Percentiles rank a stretch among this genome's conserved stretches.
phyloP scores from a whole-genome alignment of 257 asterid species.

The Nicotiana knightiana region DNA sequence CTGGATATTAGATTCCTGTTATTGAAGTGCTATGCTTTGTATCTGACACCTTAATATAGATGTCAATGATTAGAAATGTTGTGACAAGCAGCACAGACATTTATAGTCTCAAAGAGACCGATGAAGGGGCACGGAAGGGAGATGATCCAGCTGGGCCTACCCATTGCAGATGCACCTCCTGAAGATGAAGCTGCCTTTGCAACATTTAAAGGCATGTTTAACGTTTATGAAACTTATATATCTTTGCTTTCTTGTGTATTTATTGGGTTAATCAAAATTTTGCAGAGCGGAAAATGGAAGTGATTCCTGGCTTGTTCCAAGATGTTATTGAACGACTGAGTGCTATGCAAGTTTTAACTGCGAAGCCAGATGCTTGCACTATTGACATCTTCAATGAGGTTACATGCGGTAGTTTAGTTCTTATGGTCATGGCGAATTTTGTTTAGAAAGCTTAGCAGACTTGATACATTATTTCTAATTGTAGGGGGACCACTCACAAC shows the following conservation, averaged over 20 bases:
- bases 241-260: conserved; percentile 10
- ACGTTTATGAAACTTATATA: neutral
- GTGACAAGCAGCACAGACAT: conserved; percentile 62
- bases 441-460: conserved; percentile 2
- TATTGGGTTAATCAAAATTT: conserved; percentile 14
- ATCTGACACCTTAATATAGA: conserved; percentile 10
- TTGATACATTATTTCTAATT: conserved; percentile 27
- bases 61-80: conserved; percentile 7
- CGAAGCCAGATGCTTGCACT: conserved; percentile 73
- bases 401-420: conserved; percentile 12
- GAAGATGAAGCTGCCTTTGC: conserved; percentile 57
- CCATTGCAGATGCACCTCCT: conserved; percentile 49
- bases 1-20: neutral
- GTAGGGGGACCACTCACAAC: conserved; percentile 89
- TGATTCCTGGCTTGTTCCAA: conserved; percentile 61
- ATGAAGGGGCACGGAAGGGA: conserved; percentile 92
- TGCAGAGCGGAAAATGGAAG: conserved; percentile 71
- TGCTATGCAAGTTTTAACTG: conserved; percentile 40
- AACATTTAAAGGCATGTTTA: conserved; percentile 53
- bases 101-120: conserved; percentile 61
- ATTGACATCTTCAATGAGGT: conserved; percentile 87
- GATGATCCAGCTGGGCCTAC: conserved; percentile 76
- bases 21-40: conserved; percentile 10
- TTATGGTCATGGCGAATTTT: conserved; percentile 10
- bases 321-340: conserved; percentile 54